A percentile compares a stretch with the other conserved stretches of the same genome.
phyloP scores from a whole-genome alignment of 495 filamentous ascomycete species.

The Neurospora sp. region DNA sequence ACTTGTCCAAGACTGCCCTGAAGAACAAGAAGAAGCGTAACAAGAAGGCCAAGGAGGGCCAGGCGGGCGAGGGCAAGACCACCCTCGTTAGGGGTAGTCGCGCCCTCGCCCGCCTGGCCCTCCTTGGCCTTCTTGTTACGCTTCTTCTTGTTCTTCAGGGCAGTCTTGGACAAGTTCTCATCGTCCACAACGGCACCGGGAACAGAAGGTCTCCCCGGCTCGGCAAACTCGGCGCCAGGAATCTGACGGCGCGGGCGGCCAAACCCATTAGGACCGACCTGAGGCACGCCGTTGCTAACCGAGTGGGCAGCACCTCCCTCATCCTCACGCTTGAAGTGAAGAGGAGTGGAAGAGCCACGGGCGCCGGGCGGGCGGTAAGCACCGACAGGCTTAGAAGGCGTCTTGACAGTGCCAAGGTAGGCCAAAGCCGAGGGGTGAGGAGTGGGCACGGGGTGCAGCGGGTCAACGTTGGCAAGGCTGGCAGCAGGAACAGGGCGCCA shows the following conservation, averaged over 20 bases:
- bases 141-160: conserved; percentile 98
- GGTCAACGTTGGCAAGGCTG: conserved; percentile 56
- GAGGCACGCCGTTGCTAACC: conserved; percentile 62
- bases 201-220: conserved; percentile 30
- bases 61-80: conserved; percentile 36
- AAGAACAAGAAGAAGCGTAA: too few relatives aligned
- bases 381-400: conserved; percentile 86
- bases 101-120: conserved; percentile 34
- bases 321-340: conserved; percentile 96
- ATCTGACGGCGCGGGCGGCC: conserved; percentile 51
- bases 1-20: too few relatives aligned
- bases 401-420: conserved; percentile 77
- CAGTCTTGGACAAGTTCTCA: conserved; percentile 72
- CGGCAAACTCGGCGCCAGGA: conserved; percentile 42
- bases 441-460: conserved; percentile 63
- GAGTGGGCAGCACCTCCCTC: conserved; percentile 87
- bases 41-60: too few relatives aligned
- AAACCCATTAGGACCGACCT: conserved; percentile 64
- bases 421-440: conserved; percentile 77
- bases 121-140: conserved; percentile 89
- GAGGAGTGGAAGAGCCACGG: conserved; percentile 73
- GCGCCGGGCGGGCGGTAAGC: conserved; percentile 97
- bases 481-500: conserved; percentile 70
- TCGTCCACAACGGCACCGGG: conserved; percentile 70
- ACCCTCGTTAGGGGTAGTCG: conserved; percentile 14